Evolutionary conservation across 1,284 basidiomycete species (phyloP).

Genomic region (Takashimella koratensis): DNA sequence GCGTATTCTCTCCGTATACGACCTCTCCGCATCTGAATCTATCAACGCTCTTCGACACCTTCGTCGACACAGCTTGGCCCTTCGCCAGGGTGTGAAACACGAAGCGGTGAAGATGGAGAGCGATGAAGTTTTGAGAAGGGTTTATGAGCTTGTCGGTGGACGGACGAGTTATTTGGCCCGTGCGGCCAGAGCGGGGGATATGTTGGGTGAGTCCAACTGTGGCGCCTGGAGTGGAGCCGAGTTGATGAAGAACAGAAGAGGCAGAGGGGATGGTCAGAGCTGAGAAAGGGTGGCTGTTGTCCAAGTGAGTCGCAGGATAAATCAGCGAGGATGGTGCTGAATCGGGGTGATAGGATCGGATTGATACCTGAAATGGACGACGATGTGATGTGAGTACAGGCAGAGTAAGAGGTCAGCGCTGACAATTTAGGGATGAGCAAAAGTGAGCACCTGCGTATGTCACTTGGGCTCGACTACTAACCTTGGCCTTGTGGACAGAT

Average conservation of each 20-base stretch:
- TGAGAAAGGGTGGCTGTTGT: conserved; percentile 75
- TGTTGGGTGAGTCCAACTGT: conserved; percentile 54
- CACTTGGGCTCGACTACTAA: neutral
- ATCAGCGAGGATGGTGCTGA: neutral
- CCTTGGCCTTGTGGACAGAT: neutral
- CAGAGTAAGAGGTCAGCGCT: neutral
- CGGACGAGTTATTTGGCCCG: conserved; percentile 70
- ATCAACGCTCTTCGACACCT: conserved; percentile 60
- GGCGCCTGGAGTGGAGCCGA: neutral
- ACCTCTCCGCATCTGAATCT: conserved; percentile 64
- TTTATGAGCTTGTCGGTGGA: conserved; percentile 66
- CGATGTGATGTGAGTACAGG: conserved; percentile 62
- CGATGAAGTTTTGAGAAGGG: conserved; percentile 53
- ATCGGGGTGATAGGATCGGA: conserved; percentile 53
- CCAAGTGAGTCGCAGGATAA: conserved; percentile 50
- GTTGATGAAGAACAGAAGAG: conserved; percentile 43
- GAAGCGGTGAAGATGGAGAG: conserved; percentile 31
- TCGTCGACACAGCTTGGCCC: conserved; percentile 45
- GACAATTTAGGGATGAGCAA: conserved; percentile 53
- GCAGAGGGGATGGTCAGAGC: conserved; percentile 61
- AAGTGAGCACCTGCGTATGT: conserved; percentile 56
- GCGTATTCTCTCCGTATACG: conserved; percentile 70
- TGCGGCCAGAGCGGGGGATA: conserved; percentile 59
- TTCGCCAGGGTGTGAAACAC: conserved; percentile 1
- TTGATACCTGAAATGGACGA: conserved; percentile 71